These are phyloP conservation scores for Diatrype stigma DNA, from an alignment of 2,329 filamentous ascomycete species.

Conservation along the genomic window DNA sequence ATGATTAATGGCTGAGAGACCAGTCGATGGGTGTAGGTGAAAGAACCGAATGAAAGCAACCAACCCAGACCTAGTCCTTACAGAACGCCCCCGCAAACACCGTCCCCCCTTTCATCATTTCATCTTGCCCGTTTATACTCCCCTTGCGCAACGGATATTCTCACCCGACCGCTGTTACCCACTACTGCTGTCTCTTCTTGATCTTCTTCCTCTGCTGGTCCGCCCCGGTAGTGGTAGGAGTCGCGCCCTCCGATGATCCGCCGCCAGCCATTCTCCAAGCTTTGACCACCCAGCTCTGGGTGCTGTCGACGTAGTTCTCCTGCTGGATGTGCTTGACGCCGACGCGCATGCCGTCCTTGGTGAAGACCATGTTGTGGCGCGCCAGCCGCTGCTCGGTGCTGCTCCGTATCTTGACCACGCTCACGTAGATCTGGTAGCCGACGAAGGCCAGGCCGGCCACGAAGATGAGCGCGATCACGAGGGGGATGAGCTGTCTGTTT, in stretches of 20 bases:
- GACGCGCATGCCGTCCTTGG: conserved; percentile 69
- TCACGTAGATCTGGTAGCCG: conserved; percentile 69
- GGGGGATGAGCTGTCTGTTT: conserved; percentile 55
- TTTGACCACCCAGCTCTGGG: conserved; percentile 65
- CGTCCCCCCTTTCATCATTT: no score
- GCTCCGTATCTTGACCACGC: conserved; percentile 60
- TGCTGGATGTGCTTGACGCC: conserved; percentile 63
- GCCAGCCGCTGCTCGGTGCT: conserved; percentile 67
- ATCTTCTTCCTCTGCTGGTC: conserved; percentile 25
- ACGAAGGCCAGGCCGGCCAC: conserved; percentile 58
- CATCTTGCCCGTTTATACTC: no score
- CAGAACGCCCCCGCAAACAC: no score
- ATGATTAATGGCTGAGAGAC: no score
- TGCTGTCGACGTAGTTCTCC: conserved; percentile 70
- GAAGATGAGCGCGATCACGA: conserved; percentile 59
- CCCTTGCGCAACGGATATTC: no score
- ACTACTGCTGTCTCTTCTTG: no score
- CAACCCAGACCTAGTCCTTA: no score
- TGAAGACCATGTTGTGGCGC: conserved; percentile 70
- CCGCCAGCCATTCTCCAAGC: conserved; percentile 53
- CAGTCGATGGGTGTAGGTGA: no score
- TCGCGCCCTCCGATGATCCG: conserved; percentile 13
- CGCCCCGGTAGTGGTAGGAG: conserved; percentile 14
- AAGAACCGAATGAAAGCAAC: no score
- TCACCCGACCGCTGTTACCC: no score